These are phyloP conservation scores for Stephania japonica DNA, from an alignment of 164 flowering plant species.

Conservation along the genomic window DNA sequence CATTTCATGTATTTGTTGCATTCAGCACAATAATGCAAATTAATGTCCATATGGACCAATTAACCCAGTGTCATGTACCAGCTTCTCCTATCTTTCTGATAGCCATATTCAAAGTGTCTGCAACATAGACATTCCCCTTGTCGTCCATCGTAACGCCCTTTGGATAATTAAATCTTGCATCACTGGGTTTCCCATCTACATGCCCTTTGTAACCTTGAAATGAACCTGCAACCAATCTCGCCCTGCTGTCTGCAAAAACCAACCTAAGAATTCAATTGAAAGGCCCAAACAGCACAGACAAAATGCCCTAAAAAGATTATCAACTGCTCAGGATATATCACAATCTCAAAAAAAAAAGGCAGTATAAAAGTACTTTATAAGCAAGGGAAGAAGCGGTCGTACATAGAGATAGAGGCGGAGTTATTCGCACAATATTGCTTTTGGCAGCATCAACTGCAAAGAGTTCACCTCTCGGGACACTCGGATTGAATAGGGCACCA, in stretches of 20 bases:
- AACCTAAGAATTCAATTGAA: not conserved
- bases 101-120: slow-evolving; percentile 85
- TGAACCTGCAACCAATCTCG: slow-evolving; percentile 95
- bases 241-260: slow-evolving; percentile 79
- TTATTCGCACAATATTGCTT: slow-evolving; percentile 80
- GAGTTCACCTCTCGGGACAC: slow-evolving; percentile 83
- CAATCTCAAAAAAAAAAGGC: not conserved
- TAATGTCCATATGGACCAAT: not conserved
- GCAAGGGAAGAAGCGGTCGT: slow-evolving; percentile 16
- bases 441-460: slow-evolving; percentile 79
- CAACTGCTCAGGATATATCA: not conserved
- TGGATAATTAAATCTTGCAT: slow-evolving; percentile 91
- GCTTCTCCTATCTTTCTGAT: slow-evolving; percentile 91
- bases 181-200: slow-evolving; percentile 93
- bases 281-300: not conserved
- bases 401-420: slow-evolving; percentile 96
- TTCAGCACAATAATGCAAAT: not conserved
- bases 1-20: too few relatives aligned
- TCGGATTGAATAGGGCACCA: slow-evolving; percentile 68
- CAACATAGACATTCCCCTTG: slow-evolving; percentile 91
- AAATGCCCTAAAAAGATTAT: not conserved
- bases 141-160: slow-evolving; percentile 94
- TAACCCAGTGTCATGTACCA: slow-evolving; percentile 34
- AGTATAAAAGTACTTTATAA: not conserved
- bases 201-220: slow-evolving; percentile 90